These are phyloP conservation scores for Pyrenophora teres DNA, from an alignment of 2,329 filamentous ascomycete species.

Conservation along the genomic window DNA sequence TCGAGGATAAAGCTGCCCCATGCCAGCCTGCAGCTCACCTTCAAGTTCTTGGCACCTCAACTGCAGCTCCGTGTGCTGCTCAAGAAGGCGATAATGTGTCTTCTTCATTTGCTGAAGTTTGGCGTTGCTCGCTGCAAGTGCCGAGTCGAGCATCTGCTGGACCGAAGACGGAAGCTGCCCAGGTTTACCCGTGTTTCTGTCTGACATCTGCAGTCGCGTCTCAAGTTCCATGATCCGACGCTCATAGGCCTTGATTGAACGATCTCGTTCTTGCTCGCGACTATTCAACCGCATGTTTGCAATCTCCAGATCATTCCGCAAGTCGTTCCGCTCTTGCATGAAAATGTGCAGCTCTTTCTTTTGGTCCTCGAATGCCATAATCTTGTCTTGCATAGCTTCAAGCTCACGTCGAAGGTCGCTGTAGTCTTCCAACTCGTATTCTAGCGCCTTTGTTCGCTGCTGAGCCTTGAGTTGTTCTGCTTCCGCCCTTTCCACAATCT, in stretches of 20 bases:
- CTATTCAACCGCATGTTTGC: conserved; percentile 63
- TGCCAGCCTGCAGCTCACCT: conserved; percentile 36
- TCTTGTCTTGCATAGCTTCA: conserved; percentile 41
- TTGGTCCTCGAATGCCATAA: conserved; percentile 37
- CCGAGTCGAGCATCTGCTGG: conserved; percentile 55
- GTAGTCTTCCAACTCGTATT: conserved; percentile 67
- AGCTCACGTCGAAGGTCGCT: conserved; percentile 49
- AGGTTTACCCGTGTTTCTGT: conserved; percentile 32
- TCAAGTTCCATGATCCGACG: conserved; percentile 56
- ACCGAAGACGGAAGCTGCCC: conserved; percentile 47
- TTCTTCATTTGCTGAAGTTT: conserved; percentile 58
- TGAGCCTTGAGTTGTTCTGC: conserved; percentile 62
- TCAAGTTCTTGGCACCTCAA: conserved; percentile 51
- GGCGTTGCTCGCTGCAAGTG: conserved; percentile 53
- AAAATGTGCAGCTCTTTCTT: conserved; percentile 56
- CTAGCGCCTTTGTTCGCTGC: conserved; percentile 59
- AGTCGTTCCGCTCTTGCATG: conserved; percentile 62
- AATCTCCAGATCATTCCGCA: conserved; percentile 63
- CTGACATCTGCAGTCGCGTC: conserved; percentile 32
- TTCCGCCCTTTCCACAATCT: conserved; percentile 70
- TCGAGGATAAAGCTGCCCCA: conserved; percentile 29
- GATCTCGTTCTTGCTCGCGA: conserved; percentile 56
- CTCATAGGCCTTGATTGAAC: conserved; percentile 54
- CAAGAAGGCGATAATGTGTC: conserved; percentile 56
- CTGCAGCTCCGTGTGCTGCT: conserved; percentile 57